These are phyloP conservation scores for Rhododendron griersonianum DNA, from an alignment of 148 eudicot genomes.

Conservation along the genomic window DNA sequence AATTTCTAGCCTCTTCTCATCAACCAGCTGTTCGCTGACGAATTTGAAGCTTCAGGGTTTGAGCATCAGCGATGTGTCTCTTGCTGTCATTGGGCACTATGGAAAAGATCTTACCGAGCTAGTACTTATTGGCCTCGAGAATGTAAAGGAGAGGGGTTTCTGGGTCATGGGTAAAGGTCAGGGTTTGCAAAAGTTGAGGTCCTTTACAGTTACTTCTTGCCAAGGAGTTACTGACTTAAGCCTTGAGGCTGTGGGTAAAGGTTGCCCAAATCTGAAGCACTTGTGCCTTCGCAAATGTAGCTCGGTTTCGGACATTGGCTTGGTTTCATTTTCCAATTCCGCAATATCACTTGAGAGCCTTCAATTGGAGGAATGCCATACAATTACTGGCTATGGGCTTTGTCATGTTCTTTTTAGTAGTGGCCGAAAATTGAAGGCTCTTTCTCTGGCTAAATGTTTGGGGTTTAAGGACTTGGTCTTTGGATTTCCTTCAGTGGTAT, in stretches of 20 bases:
- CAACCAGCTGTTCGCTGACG: conserved; percentile 33
- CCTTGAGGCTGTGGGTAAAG: conserved; percentile 67
- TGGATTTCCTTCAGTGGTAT: conserved; percentile 28
- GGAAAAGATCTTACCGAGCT: conserved; percentile 62
- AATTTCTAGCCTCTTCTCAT: conserved; percentile 53
- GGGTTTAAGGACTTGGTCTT: conserved; percentile 56
- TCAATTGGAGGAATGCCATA: conserved; percentile 78
- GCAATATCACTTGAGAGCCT: conserved; percentile 58
- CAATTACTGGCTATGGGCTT: conserved; percentile 74
- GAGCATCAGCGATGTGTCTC: conserved; percentile 67
- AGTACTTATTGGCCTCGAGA: conserved; percentile 44
- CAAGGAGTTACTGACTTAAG: conserved; percentile 70
- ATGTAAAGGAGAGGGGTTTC: conserved; percentile 82
- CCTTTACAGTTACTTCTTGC: conserved; percentile 53
- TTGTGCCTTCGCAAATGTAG: conserved; percentile 45
- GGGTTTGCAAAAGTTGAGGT: conserved; percentile 66
- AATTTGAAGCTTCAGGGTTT: conserved; percentile 68
- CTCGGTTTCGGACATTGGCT: conserved; percentile 69
- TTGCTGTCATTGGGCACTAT: conserved; percentile 77
- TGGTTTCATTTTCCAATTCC: conserved; percentile 55
- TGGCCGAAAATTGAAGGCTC: conserved; percentile 61
- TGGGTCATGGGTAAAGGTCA: conserved; percentile 86
- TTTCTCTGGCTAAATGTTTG: conserved; percentile 54
- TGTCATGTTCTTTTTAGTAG: conserved; percentile 54
- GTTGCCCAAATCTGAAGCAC: conserved; percentile 67